Base-by-base conservation (phyloP, 139 green algal genomes). In the Haematococcus lacustris region DNA sequence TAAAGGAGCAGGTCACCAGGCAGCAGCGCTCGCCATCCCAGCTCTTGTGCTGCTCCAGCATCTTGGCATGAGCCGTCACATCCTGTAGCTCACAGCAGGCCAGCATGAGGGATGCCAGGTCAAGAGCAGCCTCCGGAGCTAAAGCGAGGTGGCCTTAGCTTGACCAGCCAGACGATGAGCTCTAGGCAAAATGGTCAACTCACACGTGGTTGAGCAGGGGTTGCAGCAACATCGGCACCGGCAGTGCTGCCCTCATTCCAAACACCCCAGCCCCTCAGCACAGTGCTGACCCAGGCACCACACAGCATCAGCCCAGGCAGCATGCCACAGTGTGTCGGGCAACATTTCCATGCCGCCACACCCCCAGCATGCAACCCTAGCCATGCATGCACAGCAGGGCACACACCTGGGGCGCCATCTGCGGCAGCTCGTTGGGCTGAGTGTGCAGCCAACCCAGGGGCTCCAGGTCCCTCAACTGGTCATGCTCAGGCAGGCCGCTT, bases 361-460 rank as follows among this genome's bases (percentile, higher is more conserved):
- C n/a, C n/a, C n/a, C n/a, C n/a, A n/a, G n/a, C n/a, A n/a, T n/a
- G n/a, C n/a, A n/a, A n/a, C n/a, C n/a, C n/a, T n/a, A n/a, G n/a
- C n/a, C n/a, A n/a, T n/a, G n/a, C n/a, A n/a, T 53, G 9, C 9
- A 28, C 43, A 53, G 9, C 9, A 64, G 23, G 53, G 13, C 6
- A 30, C 73, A 59, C 34, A 90, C 89, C 87, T 92, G 82, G 33
- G 95, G 90, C 64, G 88, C 78, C 84, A 98, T 93, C 80, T 97
- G 91, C 51, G 90, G 89, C 73, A 88, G 79, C 87, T 98, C 95
- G 79, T 97, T 96, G 61, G 95, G 95, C 88, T 98, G 93, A 9
- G 95, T 98, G 88, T 99, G 95, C 65, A 99, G 80, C 95, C 95
- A 99, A 34, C 95, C 95, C 34, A 99, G 90, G 23, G 95, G 95